A percentile compares a stretch with the other conserved stretches of the same genome.
Conservation (phyloP, 805 yeast species). For the Candida wancherniae region DNA sequence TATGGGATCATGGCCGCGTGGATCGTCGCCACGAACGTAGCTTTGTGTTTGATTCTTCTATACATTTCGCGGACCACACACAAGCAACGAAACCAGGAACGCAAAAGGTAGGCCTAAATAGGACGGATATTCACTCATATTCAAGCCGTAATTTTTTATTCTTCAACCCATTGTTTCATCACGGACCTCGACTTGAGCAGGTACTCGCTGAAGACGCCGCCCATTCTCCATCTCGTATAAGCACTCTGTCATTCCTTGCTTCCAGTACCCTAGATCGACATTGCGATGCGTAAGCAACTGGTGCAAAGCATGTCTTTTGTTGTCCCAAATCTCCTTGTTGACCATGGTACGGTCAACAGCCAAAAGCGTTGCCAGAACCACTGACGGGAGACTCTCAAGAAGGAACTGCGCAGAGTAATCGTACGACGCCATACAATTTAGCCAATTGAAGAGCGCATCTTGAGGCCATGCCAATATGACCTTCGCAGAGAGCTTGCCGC, state of each 20-base stretch:
- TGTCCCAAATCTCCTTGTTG: conserved; percentile 3
- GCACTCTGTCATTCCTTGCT: not conserved
- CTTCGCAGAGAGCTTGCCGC: conserved; percentile 1
- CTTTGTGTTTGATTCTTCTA: conserved; percentile 2
- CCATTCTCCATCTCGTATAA: conserved; percentile 8
- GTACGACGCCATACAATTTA: conserved; percentile 1
- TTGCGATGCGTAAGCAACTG: conserved; percentile 2
- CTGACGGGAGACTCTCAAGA: conserved; percentile 2
- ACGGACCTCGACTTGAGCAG: conserved; percentile 8
- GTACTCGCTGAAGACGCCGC: not conserved
- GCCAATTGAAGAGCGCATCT: not conserved
- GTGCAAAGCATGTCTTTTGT: conserved; percentile 2
- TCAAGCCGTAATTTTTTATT: too few species aligned
- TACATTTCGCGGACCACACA: conserved; percentile 4
- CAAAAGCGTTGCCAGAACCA: conserved; percentile 3
- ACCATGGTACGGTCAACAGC: conserved; percentile 1
- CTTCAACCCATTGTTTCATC: too few species aligned
- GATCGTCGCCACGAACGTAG: conserved; percentile 20
- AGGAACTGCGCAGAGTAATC: conserved; percentile 6
- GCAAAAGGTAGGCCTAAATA: not conserved
- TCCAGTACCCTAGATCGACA: conserved; percentile 10
- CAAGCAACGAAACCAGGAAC: not conserved
- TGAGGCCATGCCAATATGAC: conserved; percentile 2
- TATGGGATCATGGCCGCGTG: conserved; percentile 27
- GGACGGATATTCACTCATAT: too few species aligned